Conservation (phyloP, 306 rosid genomes). For the Casuarina equisetifolia region DNA sequence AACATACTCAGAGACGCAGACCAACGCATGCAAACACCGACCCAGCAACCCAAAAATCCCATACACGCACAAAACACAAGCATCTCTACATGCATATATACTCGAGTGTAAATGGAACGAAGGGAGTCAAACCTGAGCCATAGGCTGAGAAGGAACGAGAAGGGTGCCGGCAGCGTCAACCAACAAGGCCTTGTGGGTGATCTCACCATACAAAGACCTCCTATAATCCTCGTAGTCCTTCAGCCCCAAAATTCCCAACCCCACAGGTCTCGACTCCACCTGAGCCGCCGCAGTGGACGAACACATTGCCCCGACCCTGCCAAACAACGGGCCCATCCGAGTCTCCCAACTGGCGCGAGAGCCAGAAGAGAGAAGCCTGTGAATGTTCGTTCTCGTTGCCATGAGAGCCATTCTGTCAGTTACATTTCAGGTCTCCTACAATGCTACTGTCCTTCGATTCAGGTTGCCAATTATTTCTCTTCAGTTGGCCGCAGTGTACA, state of each 20-base stretch:
- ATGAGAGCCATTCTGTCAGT: conserved; percentile 47
- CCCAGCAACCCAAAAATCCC: not conserved
- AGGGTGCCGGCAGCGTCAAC: conserved; percentile 98
- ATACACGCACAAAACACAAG: not conserved
- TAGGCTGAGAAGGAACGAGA: conserved; percentile 93
- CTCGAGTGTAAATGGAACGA: not conserved
- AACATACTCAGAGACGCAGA: not conserved
- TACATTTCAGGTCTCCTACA: conserved; percentile 42
- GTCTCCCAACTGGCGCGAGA: conserved; percentile 24
- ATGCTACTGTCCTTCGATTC: not conserved
- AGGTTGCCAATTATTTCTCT: not conserved
- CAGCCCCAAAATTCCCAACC: conserved; percentile 42
- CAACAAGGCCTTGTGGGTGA: conserved; percentile 84
- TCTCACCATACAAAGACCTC: conserved; percentile 79
- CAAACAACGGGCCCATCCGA: not conserved
- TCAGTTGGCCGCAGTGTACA: not conserved
- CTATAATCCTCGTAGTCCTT: conserved; percentile 85
- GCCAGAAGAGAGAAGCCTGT: conserved; percentile 22
- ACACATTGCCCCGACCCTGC: conserved; percentile 7
- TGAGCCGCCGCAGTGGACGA: conserved; percentile 41
- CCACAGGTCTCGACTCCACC: conserved; percentile 34
- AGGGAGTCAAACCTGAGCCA: conserved; percentile 66
- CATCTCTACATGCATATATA: too few species aligned
- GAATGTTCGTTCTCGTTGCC: conserved; percentile 43
- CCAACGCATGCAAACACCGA: not conserved